Percentiles rank a stretch among this genome's conserved stretches.
Conservation (phyloP, 1,284 basidiomycete genomes). For the Ceratobasidium theobromae region DNA sequence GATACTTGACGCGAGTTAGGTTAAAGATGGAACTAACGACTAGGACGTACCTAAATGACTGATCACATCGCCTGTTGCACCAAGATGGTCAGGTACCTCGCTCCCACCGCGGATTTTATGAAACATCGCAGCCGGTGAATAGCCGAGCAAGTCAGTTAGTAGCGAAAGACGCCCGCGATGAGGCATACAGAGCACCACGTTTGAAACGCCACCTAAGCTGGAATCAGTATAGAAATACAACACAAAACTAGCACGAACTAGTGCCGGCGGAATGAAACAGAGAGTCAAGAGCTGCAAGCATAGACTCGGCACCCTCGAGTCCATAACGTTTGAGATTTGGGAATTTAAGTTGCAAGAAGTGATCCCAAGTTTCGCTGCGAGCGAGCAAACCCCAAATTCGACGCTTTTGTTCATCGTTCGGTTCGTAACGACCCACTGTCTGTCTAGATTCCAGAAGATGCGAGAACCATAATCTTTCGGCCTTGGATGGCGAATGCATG, state of each 20-base stretch:
- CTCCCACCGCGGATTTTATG: conserved; percentile 80
- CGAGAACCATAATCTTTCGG: conserved; percentile 82
- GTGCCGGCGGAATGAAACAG: conserved; percentile 67
- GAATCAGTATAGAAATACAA: not conserved
- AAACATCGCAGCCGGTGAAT: conserved; percentile 68
- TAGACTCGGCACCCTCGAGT: conserved; percentile 86
- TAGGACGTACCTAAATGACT: conserved; percentile 67
- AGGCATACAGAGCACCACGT: conserved; percentile 78
- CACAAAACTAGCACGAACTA: conserved; percentile 46
- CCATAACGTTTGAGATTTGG: conserved; percentile 56
- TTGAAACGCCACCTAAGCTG: conserved; percentile 61
- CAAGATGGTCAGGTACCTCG: conserved; percentile 68
- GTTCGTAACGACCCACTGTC: not conserved
- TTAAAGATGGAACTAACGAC: not conserved
- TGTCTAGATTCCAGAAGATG: conserved; percentile 72
- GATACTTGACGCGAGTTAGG: conserved; percentile 48
- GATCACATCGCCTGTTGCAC: conserved; percentile 79
- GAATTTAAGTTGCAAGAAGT: conserved; percentile 78
- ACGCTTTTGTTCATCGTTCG: conserved; percentile 48
- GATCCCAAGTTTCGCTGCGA: conserved; percentile 78
- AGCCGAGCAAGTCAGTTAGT: conserved; percentile 74
- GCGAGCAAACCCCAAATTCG: conserved; percentile 69
- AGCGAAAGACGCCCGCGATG: conserved; percentile 70
- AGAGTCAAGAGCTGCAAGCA: conserved; percentile 80
- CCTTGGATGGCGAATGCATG: conserved; percentile 80